Base-by-base conservation (phyloP, 345 rosid genomes). In the Excoecaria agallocha region DNA sequence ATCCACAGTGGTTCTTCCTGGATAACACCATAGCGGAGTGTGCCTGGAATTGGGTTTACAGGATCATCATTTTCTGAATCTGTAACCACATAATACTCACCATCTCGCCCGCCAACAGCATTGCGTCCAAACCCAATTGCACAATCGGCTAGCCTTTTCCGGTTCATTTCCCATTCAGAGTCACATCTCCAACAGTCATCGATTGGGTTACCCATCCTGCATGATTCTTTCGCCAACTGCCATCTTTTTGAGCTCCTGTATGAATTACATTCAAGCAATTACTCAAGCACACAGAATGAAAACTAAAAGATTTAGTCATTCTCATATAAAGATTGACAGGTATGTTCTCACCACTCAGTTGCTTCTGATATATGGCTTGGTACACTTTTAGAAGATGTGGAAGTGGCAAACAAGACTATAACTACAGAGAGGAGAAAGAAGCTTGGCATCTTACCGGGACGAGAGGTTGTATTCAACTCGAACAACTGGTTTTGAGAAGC, bases 141-240 rank as follows among this genome's bases (percentile, higher is more conserved):
- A 56, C 83, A 80, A 51, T 80, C 72, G 3, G 80, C 83, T 16
- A 80, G 67, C 24, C 48, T 37, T 48, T 76, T 62, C 54, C 83
- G 69, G 77, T 80, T 80, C 35, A 52, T 45, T 37, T 62, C 66
- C 80, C 83, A 76, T 11, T 76, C 60, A 3, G 72, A 19, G 68
- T 80, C 77, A 35, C 77, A 80, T 19, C 80, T 70, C 80, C 80
- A 76, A 46, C 83, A 80, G 66, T 80, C 83, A 19, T 80, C 79
- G 13, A 80, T 72, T 3, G 83, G 83, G 70, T 80, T 80, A 3
- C 83, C 83, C 0, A 58, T 76, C 54, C 74, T 63, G 70, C 83
- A 80, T n/a, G 64, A n/a, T 12, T 54, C 57, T 17, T 54, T 39
- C 6, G 37, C 79, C 43, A 70, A 60, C 70, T 61, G 46, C 68